Percentiles rank a stretch among this genome's conserved stretches.
Evolutionary conservation across 306 rosid genomes (phyloP).

Genomic region (Begonia masoniana): DNA sequence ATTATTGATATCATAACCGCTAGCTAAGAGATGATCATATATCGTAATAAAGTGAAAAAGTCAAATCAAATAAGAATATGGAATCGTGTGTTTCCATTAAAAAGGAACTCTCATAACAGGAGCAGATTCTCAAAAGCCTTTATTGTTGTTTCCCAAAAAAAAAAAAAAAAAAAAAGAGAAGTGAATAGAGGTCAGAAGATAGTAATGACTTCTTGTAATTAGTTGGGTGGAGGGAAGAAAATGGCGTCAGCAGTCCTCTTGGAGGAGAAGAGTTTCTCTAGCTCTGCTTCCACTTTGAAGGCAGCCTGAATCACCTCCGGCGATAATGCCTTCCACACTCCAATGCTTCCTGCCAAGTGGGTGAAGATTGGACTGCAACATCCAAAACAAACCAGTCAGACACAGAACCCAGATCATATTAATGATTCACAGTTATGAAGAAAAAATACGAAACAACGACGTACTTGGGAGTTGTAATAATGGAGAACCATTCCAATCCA

Average conservation of each 20-base stretch:
- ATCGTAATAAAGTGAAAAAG: too few species aligned
- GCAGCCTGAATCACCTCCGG: conserved; percentile 59
- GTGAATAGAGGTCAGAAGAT: too few species aligned
- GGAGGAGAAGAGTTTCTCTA: conserved; percentile 55
- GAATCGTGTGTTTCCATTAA: too few species aligned
- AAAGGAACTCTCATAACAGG: too few species aligned
- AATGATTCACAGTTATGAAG: not conserved
- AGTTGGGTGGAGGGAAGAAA: conserved; percentile 78
- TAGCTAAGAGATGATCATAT: too few species aligned
- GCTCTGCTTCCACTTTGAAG: conserved; percentile 49
- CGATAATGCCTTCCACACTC: conserved; percentile 72
- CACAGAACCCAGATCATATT: too few species aligned
- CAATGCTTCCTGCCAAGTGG: conserved; percentile 72
- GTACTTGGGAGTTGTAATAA: conserved; percentile 64
- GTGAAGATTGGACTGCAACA: conserved; percentile 67
- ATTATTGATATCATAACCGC: too few species aligned
- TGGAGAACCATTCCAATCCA: conserved; percentile 88
- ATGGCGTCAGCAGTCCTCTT: conserved; percentile 62
- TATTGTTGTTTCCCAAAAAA: too few species aligned
- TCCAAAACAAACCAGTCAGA: not conserved
- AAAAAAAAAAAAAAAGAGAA: too few species aligned
- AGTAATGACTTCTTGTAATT: conserved; percentile 4
- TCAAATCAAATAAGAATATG: too few species aligned
- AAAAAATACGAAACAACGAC: conserved; percentile 1
- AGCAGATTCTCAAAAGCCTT: too few species aligned